Evolutionary conservation across 2,329 filamentous ascomycete genomes (phyloP).

Genomic region (Pezicula carpinea): DNA sequence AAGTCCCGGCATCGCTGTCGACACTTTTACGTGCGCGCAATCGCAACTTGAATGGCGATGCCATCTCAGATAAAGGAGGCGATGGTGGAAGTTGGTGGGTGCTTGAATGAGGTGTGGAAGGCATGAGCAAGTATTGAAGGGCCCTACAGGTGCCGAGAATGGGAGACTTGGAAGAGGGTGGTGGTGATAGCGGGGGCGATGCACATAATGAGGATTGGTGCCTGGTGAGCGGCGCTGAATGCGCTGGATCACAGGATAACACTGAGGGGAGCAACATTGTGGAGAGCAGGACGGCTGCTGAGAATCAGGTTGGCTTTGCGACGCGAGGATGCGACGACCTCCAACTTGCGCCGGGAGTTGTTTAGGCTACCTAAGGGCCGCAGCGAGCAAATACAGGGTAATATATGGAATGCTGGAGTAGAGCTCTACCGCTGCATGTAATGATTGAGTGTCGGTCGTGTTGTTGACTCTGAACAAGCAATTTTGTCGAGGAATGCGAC

Average conservation of each 20-base stretch:
- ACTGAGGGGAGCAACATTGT: constrained; percentile 57
- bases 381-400: too few species aligned
- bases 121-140: constrained; percentile 52
- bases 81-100: constrained; percentile 47
- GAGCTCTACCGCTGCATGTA: too few species aligned
- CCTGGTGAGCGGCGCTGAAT: constrained; percentile 39
- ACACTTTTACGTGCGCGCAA: constrained; percentile 42
- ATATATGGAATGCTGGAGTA: too few species aligned
- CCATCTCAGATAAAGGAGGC: constrained; percentile 36
- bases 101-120: constrained; percentile 33
- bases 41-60: constrained; percentile 47
- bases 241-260: constrained; percentile 45
- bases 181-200: constrained; percentile 51
- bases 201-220: constrained; percentile 40
- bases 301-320: not conserved
- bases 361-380: too few species aligned
- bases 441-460: too few species aligned
- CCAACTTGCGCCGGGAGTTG: too few species aligned
- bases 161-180: constrained; percentile 42
- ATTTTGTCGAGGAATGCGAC: too few species aligned
- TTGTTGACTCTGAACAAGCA: too few species aligned
- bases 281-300: constrained; percentile 1
- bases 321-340: too few species aligned
- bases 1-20: constrained; percentile 16
- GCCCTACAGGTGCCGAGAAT: constrained; percentile 56